Evolutionary conservation across 2,329 filamentous ascomycete genomes (phyloP).

Genomic region (Leptographium procerum): DNA sequence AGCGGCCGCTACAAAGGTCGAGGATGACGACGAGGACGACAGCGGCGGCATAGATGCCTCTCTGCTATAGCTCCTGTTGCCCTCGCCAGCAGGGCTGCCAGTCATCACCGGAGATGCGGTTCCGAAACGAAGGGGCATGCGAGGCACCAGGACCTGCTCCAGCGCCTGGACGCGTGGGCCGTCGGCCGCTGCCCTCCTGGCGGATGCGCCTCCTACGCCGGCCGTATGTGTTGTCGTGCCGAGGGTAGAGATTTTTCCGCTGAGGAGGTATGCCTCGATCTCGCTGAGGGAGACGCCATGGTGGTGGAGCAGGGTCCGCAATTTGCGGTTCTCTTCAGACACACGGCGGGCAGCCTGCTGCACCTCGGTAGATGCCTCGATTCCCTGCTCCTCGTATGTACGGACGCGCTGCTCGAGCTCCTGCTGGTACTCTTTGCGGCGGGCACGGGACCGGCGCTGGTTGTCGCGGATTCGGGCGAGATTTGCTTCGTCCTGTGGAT

Average conservation of each 20-base stretch:
- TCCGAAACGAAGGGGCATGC: slow-evolving; percentile 21
- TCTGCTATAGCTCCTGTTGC: not conserved
- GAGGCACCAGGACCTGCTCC: slow-evolving; percentile 26
- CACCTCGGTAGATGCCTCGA: slow-evolving; percentile 60
- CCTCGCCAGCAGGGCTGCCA: not conserved
- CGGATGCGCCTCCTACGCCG: not conserved
- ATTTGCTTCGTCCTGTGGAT: slow-evolving; percentile 13
- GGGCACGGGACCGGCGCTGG: slow-evolving; percentile 62
- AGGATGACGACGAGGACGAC: not conserved
- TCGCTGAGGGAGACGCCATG: slow-evolving; percentile 46
- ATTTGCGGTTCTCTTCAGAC: slow-evolving; percentile 54
- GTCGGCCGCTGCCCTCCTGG: not conserved
- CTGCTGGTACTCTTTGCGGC: slow-evolving; percentile 61
- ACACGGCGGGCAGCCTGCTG: slow-evolving; percentile 59
- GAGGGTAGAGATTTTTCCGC: not conserved
- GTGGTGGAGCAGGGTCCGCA: slow-evolving; percentile 46
- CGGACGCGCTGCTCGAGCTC: slow-evolving; percentile 56
- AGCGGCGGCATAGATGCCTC: not conserved
- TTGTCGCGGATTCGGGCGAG: slow-evolving; percentile 60
- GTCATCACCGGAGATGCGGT: slow-evolving; percentile 6
- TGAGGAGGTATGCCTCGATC: slow-evolving; percentile 31
- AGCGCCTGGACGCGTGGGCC: slow-evolving; percentile 13
- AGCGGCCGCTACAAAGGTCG: not conserved
- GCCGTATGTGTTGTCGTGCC: not conserved
- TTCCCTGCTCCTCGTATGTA: slow-evolving; percentile 51